Conservation (phyloP, 495 filamentous ascomycete species). For the Penicillium desertorum region DNA sequence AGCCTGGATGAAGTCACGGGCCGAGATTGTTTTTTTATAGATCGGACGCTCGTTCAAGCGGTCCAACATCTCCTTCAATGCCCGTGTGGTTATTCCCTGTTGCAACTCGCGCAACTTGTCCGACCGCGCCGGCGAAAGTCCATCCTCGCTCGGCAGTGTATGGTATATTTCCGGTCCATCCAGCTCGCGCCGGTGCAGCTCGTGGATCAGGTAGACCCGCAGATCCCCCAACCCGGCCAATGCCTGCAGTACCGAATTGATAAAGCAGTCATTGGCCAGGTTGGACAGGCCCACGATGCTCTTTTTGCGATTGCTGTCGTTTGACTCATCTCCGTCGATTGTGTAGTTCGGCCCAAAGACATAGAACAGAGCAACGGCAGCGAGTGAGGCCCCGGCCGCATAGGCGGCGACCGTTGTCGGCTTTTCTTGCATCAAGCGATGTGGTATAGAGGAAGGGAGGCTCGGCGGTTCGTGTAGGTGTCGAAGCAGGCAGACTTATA, state of each 20-base stretch:
- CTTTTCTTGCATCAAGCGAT: conserved; percentile 74
- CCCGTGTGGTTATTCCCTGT: conserved; percentile 76
- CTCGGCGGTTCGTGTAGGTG: conserved; percentile 15
- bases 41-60: conserved; percentile 91
- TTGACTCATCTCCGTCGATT: conserved; percentile 72
- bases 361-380: conserved; percentile 93
- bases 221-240: conserved; percentile 93
- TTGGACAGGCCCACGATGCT: conserved; percentile 88
- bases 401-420: conserved; percentile 85
- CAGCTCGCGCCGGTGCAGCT: conserved; percentile 75
- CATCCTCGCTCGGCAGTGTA: conserved; percentile 49
- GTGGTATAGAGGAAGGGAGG: conserved; percentile 7
- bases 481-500: conserved; percentile 15
- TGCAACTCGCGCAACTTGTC: conserved; percentile 74
- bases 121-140: conserved; percentile 44
- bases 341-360: conserved; percentile 96
- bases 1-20: conserved; percentile 70
- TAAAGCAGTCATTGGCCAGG: conserved; percentile 97
- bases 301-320: conserved; percentile 69
- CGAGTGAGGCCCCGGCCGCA: conserved; percentile 91
- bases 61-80: conserved; percentile 89
- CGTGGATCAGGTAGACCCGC: conserved; percentile 84
- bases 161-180: conserved; percentile 73
- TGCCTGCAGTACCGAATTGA: conserved; percentile 94
- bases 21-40: conserved; percentile 90